Conservation (phyloP, 2,329 filamentous ascomycete genomes). For the Diaporthe vexans region DNA sequence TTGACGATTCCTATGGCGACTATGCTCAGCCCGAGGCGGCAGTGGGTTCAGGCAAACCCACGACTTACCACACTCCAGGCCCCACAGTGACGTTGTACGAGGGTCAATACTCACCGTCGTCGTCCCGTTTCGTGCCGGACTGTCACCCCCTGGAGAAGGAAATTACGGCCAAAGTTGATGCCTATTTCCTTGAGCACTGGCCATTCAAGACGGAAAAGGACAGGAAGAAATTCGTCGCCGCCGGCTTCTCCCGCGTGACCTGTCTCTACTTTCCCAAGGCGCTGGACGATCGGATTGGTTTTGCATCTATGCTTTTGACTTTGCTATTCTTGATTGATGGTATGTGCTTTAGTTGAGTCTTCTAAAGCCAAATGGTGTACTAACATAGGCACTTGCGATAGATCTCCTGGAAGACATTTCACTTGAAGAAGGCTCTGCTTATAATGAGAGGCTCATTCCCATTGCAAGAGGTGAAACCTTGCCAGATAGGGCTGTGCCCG, state of each 20-base stretch:
- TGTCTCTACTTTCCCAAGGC: slow-evolving; percentile 56
- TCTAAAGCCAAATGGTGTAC: neutral
- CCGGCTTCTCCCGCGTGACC: slow-evolving; percentile 52
- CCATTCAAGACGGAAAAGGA: slow-evolving; percentile 50
- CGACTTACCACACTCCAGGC: neutral
- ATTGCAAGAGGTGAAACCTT: slow-evolving; percentile 50
- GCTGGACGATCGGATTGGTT: slow-evolving; percentile 54
- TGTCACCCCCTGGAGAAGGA: slow-evolving; percentile 6
- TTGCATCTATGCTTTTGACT: slow-evolving; percentile 55
- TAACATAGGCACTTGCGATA: slow-evolving; percentile 41
- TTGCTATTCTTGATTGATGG: slow-evolving; percentile 59
- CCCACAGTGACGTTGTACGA: neutral
- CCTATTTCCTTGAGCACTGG: slow-evolving; percentile 56
- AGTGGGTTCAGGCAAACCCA: neutral
- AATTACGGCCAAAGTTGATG: slow-evolving; percentile 52
- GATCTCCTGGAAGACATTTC: slow-evolving; percentile 58
- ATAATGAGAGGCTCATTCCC: slow-evolving; percentile 55
- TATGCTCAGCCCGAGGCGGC: neutral
- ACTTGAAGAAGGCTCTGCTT: slow-evolving; percentile 53
- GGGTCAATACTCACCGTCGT: neutral
- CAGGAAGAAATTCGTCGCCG: slow-evolving; percentile 50
- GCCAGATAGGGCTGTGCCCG: slow-evolving; percentile 51
- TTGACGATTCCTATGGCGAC: neutral
- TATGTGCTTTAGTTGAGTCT: slow-evolving; percentile 44
- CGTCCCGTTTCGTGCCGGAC: neutral